A percentile compares a stretch with the other conserved stretches of the same genome.
Evolutionary conservation across 768 basidiomycete genomes (phyloP).

Genomic region (Termitomyces sp.): DNA sequence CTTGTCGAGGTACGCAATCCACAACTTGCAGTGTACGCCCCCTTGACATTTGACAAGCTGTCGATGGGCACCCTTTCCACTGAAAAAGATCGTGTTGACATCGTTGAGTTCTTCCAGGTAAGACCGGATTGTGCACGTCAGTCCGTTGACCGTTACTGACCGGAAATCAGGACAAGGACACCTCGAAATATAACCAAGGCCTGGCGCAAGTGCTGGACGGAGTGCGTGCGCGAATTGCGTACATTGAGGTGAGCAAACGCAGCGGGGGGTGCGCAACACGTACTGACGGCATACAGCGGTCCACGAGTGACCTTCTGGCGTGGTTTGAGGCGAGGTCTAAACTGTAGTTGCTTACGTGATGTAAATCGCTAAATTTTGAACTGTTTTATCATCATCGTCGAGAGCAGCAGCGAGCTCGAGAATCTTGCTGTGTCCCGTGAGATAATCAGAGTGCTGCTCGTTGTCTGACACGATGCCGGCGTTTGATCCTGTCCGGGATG

Average conservation of each 20-base stretch:
- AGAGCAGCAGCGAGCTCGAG: slow-evolving; percentile 16
- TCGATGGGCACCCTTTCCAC: slow-evolving; percentile 43
- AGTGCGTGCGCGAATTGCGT: slow-evolving; percentile 54
- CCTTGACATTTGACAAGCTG: slow-evolving; percentile 24
- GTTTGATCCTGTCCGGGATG: slow-evolving; percentile 86
- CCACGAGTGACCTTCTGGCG: slow-evolving; percentile 45
- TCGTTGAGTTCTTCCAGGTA: slow-evolving; percentile 75
- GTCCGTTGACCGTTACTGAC: slow-evolving; percentile 14
- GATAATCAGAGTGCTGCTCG: slow-evolving; percentile 12
- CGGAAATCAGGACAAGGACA: slow-evolving; percentile 53
- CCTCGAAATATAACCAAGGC: slow-evolving; percentile 59
- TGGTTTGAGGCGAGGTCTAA: slow-evolving; percentile 41
- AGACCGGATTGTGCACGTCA: slow-evolving; percentile 9
- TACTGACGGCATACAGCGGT: slow-evolving; percentile 36
- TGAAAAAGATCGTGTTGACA: slow-evolving; percentile 56
- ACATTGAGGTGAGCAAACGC: slow-evolving; percentile 47
- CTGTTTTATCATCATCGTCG: slow-evolving; percentile 17
- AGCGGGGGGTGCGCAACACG: neutral
- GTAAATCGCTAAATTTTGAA: slow-evolving; percentile 16
- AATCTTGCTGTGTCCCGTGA: slow-evolving; percentile 8
- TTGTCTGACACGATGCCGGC: slow-evolving; percentile 47
- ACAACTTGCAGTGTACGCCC: slow-evolving; percentile 7
- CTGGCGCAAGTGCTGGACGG: slow-evolving; percentile 67
- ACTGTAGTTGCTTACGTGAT: slow-evolving; percentile 20
- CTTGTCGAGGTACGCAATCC: slow-evolving; percentile 47